A percentile compares a stretch with the other conserved stretches of the same genome.
phyloP scores from a whole-genome alignment of 345 rosid species.

The Populus nigra region DNA sequence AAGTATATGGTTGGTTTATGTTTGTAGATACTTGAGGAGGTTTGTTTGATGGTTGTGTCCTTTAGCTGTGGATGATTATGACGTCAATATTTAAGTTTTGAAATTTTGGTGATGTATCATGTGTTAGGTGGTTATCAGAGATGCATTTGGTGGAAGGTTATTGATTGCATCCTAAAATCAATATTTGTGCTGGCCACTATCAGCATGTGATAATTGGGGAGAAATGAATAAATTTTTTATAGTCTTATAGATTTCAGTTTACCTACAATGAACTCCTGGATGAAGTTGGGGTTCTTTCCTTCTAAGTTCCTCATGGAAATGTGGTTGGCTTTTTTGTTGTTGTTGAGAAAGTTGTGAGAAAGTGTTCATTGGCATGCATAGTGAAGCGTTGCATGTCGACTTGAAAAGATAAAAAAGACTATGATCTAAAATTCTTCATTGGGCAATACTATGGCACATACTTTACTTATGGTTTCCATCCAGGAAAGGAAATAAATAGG shows the following conservation, averaged over 20 bases:
- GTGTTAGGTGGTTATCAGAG: not conserved
- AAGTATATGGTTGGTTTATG: not conserved
- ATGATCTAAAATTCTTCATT: not conserved
- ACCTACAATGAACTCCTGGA: slow-evolving; percentile 3
- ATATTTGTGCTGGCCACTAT: not conserved
- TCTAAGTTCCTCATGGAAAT: not conserved
- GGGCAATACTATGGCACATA: not conserved
- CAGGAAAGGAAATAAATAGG: not conserved
- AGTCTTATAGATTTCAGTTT: not conserved
- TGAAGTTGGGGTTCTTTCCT: not conserved
- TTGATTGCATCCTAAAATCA: not conserved
- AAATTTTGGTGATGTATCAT: not conserved
- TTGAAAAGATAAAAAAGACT: not conserved
- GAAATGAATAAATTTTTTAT: not conserved
- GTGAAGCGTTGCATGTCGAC: not conserved
- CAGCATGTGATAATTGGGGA: not conserved
- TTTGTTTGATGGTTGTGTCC: not conserved
- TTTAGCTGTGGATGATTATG: not conserved
- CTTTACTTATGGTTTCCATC: not conserved
- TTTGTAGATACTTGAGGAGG: not conserved
- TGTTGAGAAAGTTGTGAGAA: not conserved
- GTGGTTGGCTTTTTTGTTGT: not conserved
- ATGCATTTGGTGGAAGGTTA: not conserved
- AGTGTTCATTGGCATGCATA: not conserved
- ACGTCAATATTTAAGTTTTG: not conserved